phyloP scores from a whole-genome alignment of 805 yeast genomes.

The Yarrowia sp. region DNA sequence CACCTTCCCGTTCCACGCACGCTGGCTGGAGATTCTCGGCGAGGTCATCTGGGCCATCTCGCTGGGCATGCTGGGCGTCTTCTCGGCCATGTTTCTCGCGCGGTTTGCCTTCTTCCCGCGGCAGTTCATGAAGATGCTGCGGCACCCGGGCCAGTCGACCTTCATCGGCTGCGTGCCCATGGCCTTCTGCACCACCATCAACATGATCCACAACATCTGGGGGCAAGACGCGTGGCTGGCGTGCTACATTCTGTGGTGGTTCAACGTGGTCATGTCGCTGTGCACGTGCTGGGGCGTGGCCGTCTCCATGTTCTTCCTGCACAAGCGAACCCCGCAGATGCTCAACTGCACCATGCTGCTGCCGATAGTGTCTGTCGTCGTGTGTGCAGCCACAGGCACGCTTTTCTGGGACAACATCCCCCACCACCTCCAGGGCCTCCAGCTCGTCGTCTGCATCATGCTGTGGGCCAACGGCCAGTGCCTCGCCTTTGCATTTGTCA shows the following conservation, averaged over 20 bases:
- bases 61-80: constrained; percentile 44
- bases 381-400: constrained; percentile 70
- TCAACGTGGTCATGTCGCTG: constrained; percentile 54
- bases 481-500: constrained; percentile 54
- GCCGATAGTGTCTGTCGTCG: constrained; percentile 80
- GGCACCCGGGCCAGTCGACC: constrained; percentile 50
- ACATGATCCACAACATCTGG: constrained; percentile 51
- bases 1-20: constrained; percentile 61
- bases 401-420: constrained; percentile 49
- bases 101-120: constrained; percentile 44
- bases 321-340: constrained; percentile 39
- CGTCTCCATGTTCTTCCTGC: constrained; percentile 48
- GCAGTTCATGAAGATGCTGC: constrained; percentile 38
- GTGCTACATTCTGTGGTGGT: constrained; percentile 73
- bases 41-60: constrained; percentile 63
- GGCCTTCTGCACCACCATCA: constrained; percentile 70
- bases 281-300: constrained; percentile 61
- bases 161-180: constrained; percentile 78
- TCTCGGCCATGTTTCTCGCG: constrained; percentile 45
- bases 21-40: constrained; percentile 59
- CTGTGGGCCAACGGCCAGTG: constrained; percentile 69
- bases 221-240: constrained; percentile 46
- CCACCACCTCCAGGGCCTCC: constrained; percentile 48
- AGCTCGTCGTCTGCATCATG: constrained; percentile 54
- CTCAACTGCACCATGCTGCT: constrained; percentile 60